Base-by-base conservation (phyloP, 768 basidiomycete species). In the Rhodotorula graminis region DNA sequence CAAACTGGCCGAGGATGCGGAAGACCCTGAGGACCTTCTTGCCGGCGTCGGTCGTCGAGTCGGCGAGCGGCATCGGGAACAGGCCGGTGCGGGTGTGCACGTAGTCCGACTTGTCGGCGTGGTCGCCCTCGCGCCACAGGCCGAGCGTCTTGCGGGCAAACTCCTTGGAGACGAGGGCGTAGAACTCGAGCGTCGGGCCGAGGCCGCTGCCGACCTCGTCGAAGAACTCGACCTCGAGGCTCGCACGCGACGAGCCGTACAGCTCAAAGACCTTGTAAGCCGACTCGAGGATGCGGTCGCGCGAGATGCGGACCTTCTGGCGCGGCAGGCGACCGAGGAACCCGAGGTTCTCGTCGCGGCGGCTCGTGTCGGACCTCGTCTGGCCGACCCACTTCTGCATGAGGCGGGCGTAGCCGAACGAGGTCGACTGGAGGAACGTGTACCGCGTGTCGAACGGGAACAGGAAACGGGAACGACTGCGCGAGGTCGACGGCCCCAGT, bases 401-500 rank as follows among this genome's bases (percentile, higher is more conserved):
- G 25, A 98, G 86, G 25, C 96, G 90, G 0, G 93, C 92, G 80
- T 97, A 97, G 62, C 96, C 96, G 77, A 98, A 98, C 2, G 95
- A 94, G 0, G 95, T 96, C 7, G 93, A 95, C 81, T 98, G 94
- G 15, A 99, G 84, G 86, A 97, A 98, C 76, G 90, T 90, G 82
- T 93, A 98, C 46, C 96, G 91, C 21, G 94, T 96, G 31, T 94
- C 90, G 82, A 99, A 98, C 0, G 96, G 96, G 86, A 99, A 98
- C 18, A 99, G 86, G 88, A 99, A 99, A 99, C 0, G 95, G 91
- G 86, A 96, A 99, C 78, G 93, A 90, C 78, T 92, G 92, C 3
- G 94, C 93, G 12, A 99, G 85, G 80, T 98, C 95, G 57, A 93
- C 83, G 0, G 95, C 91, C n/a, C 96, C 96, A 99, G 79, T 96